Base-by-base conservation (phyloP, 495 filamentous ascomycete species). In the Hypoxylon perforatum region DNA sequence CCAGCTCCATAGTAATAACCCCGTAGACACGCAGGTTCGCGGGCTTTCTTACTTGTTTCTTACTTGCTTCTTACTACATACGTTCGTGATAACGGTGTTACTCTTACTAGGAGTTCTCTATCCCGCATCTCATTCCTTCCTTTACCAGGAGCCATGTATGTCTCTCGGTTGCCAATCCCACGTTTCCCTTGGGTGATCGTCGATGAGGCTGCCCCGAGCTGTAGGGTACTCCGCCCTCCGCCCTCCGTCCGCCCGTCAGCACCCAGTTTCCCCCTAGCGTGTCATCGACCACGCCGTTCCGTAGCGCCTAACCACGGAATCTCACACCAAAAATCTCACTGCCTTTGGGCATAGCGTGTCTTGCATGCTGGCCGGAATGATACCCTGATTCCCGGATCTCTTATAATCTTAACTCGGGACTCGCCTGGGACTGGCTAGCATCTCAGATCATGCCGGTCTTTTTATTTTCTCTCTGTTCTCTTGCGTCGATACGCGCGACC, bases 381-480 rank as follows among this genome's bases (percentile, higher is more conserved):
- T 52, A 69, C 66, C 61, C 57, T 69, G 51, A 53, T n/a, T 69
- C 59, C 66, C 66, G 66, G 66, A 55, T 69, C 57, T 61, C 66
- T 57, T 65, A 65, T 61, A 61, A 65, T 61, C 51, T 69, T 61
- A 46, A 69, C 51, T 61, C 66, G 66, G 66, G 61, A 41, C 39
- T 69, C 66, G 60, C 66, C 66, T 69, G 66, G 50, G 53, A 51
- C 56, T 60, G 35, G 54, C 30, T 38, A 47, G 10, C 50, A 28
- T 48, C 66, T 47, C 22, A 39, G 49, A 52, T 57, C 60, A 60
- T 56, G 51, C 50, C 60, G 57, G 46, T 38, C n/a, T n/a, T n/a
- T n/a, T n/a, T n/a, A n/a, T n/a, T 23, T 14, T 28, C 11, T n/a
- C 21, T 54, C 41, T 33, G n/a, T n/a, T n/a, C n/a, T n/a, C n/a